Evolutionary conservation across 1,284 basidiomycete genomes (phyloP), one percentile per base, ranked within the genome.

Genomic region (Malassezia slooffiae): DNA sequence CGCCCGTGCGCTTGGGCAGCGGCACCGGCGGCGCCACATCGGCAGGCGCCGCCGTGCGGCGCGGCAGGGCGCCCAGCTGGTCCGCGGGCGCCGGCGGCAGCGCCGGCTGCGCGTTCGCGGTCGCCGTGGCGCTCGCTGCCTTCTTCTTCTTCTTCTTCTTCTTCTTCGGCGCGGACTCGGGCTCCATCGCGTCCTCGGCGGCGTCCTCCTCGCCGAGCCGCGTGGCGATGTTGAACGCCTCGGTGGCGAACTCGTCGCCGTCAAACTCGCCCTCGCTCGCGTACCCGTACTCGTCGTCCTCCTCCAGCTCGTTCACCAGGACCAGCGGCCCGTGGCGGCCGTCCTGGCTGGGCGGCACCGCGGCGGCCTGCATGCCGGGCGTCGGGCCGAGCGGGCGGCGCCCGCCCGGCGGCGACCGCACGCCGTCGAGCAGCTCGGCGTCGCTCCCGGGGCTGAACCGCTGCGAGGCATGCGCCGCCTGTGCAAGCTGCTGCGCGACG

Each of bases 131-230:
- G 12, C 16, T 12, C 16, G 57, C 55, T 28, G 67, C 66, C 58
- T 71, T 74, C 67, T 75, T 75, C 71, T 75, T 76, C 66, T 76
- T 76, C 66, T 76, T 76, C 55, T 75, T 76, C 43, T 58, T 67
- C 41, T 60, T 57, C 41, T 53, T 58, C 22, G 47, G 50, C 21
- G 49, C 43, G 8, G 46, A 30, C 32, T 34, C 36, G 19, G 28
- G 29, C 23, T 30, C 43, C 5, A 22, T 15, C 16, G n/a, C 29
- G 21, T 16, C 34, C 12, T 17, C 40, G 27, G 28, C 7, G 15
- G 20, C 16, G 10, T 31, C 35, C n/a, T 33, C 22, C 19, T 11
- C 17, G 26, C 42, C 41, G n/a, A n/a, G n/a, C n/a, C n/a, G 42
- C 52, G 15, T 44, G 41, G 4, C 42, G 47, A 30, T 56, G 19